These are phyloP conservation scores for Gypsophila paniculata DNA, from an alignment of 179 eudicot species.

Conservation along the genomic window DNA sequence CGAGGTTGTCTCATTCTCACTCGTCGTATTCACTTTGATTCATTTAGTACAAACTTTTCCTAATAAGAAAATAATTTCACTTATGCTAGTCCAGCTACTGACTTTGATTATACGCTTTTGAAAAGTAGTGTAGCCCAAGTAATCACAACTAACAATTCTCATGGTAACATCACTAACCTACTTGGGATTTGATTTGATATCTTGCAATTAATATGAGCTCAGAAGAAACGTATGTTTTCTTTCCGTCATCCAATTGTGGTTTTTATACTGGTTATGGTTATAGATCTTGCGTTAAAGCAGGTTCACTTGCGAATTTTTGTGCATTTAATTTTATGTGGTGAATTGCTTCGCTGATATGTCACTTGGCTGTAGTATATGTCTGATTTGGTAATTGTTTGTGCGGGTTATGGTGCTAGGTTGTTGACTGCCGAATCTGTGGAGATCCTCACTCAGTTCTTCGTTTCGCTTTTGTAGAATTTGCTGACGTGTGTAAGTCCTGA, in stretches of 20 bases:
- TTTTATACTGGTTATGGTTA: background rate
- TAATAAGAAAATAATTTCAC: no score
- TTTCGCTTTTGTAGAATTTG: conserved; percentile 87
- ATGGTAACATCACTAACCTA: background rate
- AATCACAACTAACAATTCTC: background rate
- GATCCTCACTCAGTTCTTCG: conserved; percentile 91
- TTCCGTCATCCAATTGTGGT: background rate
- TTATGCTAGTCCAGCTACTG: background rate
- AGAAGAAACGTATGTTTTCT: background rate
- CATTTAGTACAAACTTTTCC: no score
- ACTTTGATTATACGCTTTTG: background rate
- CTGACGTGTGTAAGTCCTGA: conserved; percentile 67
- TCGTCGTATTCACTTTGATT: no score
- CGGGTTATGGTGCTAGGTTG: conserved; percentile 46
- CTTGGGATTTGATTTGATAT: background rate
- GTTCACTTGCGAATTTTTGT: background rate
- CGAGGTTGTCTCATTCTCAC: no score
- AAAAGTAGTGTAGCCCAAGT: background rate
- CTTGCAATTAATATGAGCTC: background rate
- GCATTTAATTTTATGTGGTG: background rate
- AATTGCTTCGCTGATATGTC: background rate
- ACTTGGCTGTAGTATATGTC: background rate
- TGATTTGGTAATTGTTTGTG: conserved; percentile 10
- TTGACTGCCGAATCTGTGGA: conserved; percentile 86
- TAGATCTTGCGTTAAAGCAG: background rate